phyloP scores from a whole-genome alignment of 2,329 filamentous ascomycete species.

The Penicillium sp. region DNA sequence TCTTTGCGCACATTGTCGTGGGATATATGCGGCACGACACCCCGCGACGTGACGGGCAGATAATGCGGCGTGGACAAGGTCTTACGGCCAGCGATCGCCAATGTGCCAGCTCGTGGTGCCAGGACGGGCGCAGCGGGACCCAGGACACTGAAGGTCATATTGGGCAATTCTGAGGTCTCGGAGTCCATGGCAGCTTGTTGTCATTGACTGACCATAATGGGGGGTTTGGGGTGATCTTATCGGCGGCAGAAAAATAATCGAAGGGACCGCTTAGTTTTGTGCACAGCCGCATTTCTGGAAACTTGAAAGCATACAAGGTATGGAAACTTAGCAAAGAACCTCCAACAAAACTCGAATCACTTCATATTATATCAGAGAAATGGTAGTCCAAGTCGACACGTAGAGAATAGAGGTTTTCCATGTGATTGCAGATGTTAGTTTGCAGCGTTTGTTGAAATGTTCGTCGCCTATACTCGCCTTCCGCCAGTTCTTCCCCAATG shows the following conservation, averaged over 20 bases:
- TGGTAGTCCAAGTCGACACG: too few species aligned
- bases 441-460: too few species aligned
- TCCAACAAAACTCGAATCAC: too few species aligned
- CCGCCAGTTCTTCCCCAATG: too few species aligned
- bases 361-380: too few species aligned
- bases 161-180: constrained; percentile 23
- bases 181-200: constrained; percentile 30
- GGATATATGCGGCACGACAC: constrained; percentile 81
- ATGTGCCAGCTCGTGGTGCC: constrained; percentile 64
- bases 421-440: too few species aligned
- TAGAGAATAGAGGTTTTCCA: too few species aligned
- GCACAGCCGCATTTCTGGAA: background rate
- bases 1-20: constrained; percentile 75
- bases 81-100: constrained; percentile 64
- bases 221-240: constrained; percentile 16
- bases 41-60: constrained; percentile 77
- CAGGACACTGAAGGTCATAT: constrained; percentile 44
- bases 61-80: constrained; percentile 81
- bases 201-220: constrained; percentile 14
- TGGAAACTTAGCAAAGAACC: too few species aligned
- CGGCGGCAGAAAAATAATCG: constrained; percentile 18
- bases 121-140: constrained; percentile 35
- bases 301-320: background rate
- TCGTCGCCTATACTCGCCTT: too few species aligned
- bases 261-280: background rate